These are phyloP conservation scores for Cercospora nicotianae DNA, from an alignment of 2,329 filamentous ascomycete genomes.

Conservation along the genomic window DNA sequence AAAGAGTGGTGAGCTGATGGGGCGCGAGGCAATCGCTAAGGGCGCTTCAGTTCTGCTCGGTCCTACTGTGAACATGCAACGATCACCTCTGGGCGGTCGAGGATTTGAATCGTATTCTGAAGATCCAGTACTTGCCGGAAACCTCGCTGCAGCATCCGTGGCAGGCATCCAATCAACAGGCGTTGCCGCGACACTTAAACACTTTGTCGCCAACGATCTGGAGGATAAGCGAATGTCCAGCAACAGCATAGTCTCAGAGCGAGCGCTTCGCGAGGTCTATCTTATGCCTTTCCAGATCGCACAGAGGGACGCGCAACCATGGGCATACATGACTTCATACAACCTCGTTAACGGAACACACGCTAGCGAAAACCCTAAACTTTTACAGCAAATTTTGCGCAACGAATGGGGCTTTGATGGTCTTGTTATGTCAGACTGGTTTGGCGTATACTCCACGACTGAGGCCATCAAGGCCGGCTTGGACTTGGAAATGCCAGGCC, in stretches of 20 bases:
- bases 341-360: slow-evolving; percentile 73
- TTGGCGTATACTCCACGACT: slow-evolving; percentile 69
- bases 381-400: slow-evolving; percentile 67
- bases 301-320: slow-evolving; percentile 67
- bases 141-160: slow-evolving; percentile 63
- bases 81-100: slow-evolving; percentile 77
- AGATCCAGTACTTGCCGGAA: slow-evolving; percentile 74
- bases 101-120: slow-evolving; percentile 88
- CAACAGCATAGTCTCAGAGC: slow-evolving; percentile 63
- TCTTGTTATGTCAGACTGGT: slow-evolving; percentile 70
- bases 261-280: slow-evolving; percentile 68
- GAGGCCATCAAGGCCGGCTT: slow-evolving; percentile 70
- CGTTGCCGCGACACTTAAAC: slow-evolving; percentile 76
- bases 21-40: slow-evolving; percentile 69
- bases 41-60: slow-evolving; percentile 73
- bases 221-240: slow-evolving; percentile 67
- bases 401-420: slow-evolving; percentile 66
- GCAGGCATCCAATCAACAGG: slow-evolving; percentile 69
- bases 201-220: slow-evolving; percentile 72
- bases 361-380: slow-evolving; percentile 63
- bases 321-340: slow-evolving; percentile 72
- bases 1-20: slow-evolving; percentile 69
- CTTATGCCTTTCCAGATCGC: slow-evolving; percentile 75
- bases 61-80: slow-evolving; percentile 78
- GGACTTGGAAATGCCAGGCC: slow-evolving; percentile 85